Conservation (phyloP, 768 basidiomycete species). For the Naganishia vaughanmartiniae region DNA sequence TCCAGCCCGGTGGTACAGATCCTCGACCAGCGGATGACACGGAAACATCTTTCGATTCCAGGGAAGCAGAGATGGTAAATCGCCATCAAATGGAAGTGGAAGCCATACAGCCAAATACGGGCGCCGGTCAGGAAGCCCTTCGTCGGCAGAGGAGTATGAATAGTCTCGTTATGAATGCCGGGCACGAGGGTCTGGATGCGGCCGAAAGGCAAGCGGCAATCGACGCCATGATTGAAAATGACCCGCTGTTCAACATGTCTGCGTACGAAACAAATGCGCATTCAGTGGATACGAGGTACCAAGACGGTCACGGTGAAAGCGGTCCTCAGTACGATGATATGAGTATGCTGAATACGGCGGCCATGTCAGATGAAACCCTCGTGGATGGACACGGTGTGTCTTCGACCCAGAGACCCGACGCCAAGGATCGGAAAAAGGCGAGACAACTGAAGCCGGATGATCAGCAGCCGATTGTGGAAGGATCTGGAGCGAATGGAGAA, state of each 20-base stretch:
- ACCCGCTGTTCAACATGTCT: slow-evolving; percentile 18
- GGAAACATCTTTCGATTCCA: not conserved
- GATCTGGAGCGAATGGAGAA: not conserved
- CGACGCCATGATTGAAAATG: slow-evolving; percentile 18
- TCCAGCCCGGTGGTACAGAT: slow-evolving; percentile 34
- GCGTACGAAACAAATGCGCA: not conserved
- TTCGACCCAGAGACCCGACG: not conserved
- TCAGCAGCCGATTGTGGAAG: not conserved
- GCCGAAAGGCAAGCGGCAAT: slow-evolving; percentile 18
- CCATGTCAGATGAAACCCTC: not conserved
- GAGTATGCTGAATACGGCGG: not conserved
- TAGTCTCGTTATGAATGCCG: not conserved
- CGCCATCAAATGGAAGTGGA: not conserved
- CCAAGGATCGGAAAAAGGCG: not conserved
- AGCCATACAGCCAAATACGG: slow-evolving; percentile 11
- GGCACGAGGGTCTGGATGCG: slow-evolving; percentile 1
- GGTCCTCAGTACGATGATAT: slow-evolving; percentile 3
- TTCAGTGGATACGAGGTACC: not conserved
- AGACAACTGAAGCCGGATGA: not conserved
- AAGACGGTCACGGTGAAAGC: not conserved
- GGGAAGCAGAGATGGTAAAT: not conserved
- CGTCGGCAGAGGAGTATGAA: slow-evolving; percentile 19
- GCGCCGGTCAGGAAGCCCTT: not conserved
- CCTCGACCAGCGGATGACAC: slow-evolving; percentile 17
- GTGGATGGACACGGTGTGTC: not conserved